Percentiles rank a stretch among this genome's conserved stretches.
Evolutionary conservation across 257 asterid genomes (phyloP).

Genomic region (Solanum sejunctum): DNA sequence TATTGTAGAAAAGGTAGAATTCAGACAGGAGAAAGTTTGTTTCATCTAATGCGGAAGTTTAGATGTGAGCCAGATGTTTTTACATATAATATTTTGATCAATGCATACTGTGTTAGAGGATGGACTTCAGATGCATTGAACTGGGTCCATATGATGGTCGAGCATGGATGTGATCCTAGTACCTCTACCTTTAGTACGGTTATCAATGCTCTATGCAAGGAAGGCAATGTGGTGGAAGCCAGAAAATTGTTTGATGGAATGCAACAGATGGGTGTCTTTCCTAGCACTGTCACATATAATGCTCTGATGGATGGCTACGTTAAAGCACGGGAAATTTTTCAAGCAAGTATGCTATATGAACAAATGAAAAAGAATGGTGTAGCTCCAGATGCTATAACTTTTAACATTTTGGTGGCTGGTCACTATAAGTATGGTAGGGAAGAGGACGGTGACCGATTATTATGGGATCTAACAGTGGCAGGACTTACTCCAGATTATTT

Average conservation of each 20-base stretch:
- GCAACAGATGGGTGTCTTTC: slow-evolving; percentile 49
- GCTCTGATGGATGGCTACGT: slow-evolving; percentile 82
- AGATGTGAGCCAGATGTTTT: slow-evolving; percentile 62
- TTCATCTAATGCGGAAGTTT: slow-evolving; percentile 54
- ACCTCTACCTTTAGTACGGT: slow-evolving; percentile 46
- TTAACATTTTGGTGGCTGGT: slow-evolving; percentile 71
- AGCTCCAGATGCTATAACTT: slow-evolving; percentile 63
- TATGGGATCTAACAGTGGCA: slow-evolving; percentile 34
- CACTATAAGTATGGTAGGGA: slow-evolving; percentile 64
- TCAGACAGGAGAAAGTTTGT: slow-evolving; percentile 57
- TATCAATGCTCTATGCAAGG: slow-evolving; percentile 64
- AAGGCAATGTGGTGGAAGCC: slow-evolving; percentile 71
- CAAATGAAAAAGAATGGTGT: slow-evolving; percentile 64
- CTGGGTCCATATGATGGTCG: slow-evolving; percentile 57
- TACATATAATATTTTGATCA: slow-evolving; percentile 64
- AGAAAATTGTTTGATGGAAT: slow-evolving; percentile 48
- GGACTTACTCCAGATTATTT: slow-evolving; percentile 31
- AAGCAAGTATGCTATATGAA: slow-evolving; percentile 51
- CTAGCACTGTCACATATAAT: slow-evolving; percentile 41
- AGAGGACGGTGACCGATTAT: slow-evolving; percentile 31
- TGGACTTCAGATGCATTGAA: slow-evolving; percentile 44
- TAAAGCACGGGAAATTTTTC: slow-evolving; percentile 58
- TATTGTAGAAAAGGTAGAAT: slow-evolving; percentile 60
- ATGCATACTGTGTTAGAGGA: slow-evolving; percentile 70
- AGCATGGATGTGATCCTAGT: slow-evolving; percentile 57